Base-by-base conservation (phyloP, 2,329 filamentous ascomycete genomes). In the Diplocarpon rosae region DNA sequence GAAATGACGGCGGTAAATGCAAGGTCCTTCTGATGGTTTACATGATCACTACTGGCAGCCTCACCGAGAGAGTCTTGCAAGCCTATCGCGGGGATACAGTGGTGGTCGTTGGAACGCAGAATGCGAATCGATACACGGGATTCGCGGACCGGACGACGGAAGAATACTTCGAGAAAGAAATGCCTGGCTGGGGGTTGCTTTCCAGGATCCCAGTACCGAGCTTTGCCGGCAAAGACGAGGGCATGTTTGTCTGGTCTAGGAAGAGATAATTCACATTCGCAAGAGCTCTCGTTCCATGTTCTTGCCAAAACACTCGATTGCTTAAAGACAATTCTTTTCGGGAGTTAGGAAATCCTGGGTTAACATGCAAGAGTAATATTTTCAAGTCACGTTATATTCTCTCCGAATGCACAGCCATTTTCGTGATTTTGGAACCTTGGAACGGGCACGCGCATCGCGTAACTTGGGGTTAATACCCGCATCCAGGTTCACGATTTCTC, bases 181-280 rank as follows among this genome's bases (percentile, higher is more conserved):
- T 75, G 53, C 60, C 57, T 20, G 68, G 66, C 1, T 87, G 78
- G 73, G 68, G 70, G 39, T 72, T 74, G 60, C 68, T 75, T 2
- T 69, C 75, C 12, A 78, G 83, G 65, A 69, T 86, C 49, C 72
- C 82, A 3, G 60, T 88, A 57, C 82, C 82, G 16, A 85, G 80
- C 60, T 87, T 87, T 63, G 76, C 81, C 2, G 83, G 79, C 24
- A 87, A 87, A 61, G 83, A 88, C 55, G 83, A 88, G 63, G 83
- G 78, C 0, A 57, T 48, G 46, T 39, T 36, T 42, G 39, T 48
- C 14, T 48, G 46, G 46, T 29, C 16, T 12, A 29, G 34, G 34
- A 43, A 36, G 9, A 11, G 15, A 8, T 34, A 33, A 41, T 2
- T 10, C 27, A 24, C 20, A 24, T 3, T 24, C 20, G 20, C 20